Conservation (phyloP, 768 basidiomycete genomes). For the Hortiboletus campestris region DNA sequence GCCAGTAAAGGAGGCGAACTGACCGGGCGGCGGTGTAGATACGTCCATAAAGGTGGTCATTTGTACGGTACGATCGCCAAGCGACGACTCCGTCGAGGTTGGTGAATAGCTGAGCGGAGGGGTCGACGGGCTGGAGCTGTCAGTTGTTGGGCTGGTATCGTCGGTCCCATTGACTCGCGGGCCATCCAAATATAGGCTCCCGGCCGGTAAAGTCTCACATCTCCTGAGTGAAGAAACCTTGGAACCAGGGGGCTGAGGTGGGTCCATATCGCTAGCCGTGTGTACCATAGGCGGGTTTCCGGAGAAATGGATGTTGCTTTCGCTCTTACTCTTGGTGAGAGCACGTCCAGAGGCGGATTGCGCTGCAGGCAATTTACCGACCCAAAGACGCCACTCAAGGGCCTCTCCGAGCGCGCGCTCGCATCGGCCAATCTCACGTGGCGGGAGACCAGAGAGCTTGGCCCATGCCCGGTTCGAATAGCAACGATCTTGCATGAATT, state of each 20-base stretch:
- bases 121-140: conserved; percentile 45
- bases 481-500: conserved; percentile 90
- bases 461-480: conserved; percentile 96
- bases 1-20: conserved; percentile 35
- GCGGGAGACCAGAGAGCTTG: conserved; percentile 84
- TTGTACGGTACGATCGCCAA: conserved; percentile 55
- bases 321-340: conserved; percentile 52
- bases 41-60: conserved; percentile 53
- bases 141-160: conserved; percentile 25
- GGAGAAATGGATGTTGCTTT: conserved; percentile 34
- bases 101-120: conserved; percentile 60
- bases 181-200: conserved; percentile 25
- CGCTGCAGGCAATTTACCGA: conserved; percentile 60
- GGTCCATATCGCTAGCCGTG: background rate
- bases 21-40: conserved; percentile 33
- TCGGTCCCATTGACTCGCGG: background rate
- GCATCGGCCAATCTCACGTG: conserved; percentile 83
- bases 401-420: conserved; percentile 86
- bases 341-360: conserved; percentile 36
- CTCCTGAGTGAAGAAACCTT: conserved; percentile 35
- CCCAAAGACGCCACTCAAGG: conserved; percentile 91
- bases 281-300: conserved; percentile 1
- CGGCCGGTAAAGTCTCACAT: conserved; percentile 42
- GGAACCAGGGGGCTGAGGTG: conserved; percentile 6
- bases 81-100: conserved; percentile 55